These are phyloP conservation scores for Phytophthora constricta DNA, from an alignment of 352 stramenopile species.

Conservation along the genomic window DNA sequence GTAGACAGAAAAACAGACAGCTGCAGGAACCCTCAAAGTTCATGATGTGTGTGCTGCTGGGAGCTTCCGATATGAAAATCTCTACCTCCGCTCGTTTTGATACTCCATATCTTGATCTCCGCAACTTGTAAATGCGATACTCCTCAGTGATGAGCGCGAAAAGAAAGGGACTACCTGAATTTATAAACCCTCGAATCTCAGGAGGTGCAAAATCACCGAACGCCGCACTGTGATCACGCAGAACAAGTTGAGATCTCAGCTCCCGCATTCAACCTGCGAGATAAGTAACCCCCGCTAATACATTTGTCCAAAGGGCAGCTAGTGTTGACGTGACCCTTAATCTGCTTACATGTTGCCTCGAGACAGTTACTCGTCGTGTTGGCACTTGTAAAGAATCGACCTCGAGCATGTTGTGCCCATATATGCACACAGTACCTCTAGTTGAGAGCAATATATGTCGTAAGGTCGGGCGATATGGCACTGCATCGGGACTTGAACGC, in stretches of 20 bases:
- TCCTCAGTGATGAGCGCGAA: background rate
- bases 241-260: background rate
- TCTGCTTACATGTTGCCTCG: conserved; percentile 13
- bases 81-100: background rate
- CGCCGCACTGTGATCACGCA: background rate
- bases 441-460: background rate
- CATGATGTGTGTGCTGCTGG: background rate
- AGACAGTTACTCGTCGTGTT: conserved; percentile 14
- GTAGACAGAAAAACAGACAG: background rate
- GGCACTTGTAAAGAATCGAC: background rate
- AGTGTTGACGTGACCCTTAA: conserved; percentile 8
- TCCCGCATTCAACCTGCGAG: conserved; percentile 1
- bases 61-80: background rate
- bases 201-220: background rate
- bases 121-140: background rate
- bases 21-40: background rate
- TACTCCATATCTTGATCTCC: background rate
- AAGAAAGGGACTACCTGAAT: background rate
- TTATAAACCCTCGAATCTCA: background rate
- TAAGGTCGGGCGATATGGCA: background rate
- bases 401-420: conserved; percentile 4
- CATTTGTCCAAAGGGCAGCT: background rate
- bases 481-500: background rate
- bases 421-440: conserved; percentile 4
- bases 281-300: background rate